Conservation (phyloP, 1,139 yeast genomes). For the Wickerhamomyces sp. region DNA sequence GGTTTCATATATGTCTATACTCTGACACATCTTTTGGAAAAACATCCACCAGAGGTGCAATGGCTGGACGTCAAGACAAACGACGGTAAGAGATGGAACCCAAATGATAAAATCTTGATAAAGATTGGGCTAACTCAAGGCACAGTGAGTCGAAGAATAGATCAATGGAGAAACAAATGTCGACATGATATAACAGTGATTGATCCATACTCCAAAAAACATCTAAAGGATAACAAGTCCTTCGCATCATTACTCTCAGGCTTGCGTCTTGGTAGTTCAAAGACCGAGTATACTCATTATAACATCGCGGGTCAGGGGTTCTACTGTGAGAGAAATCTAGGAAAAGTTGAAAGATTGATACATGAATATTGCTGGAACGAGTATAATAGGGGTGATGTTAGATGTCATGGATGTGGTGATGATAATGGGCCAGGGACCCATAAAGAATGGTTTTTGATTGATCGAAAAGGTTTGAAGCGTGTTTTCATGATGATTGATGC, state of each 20-base stretch:
- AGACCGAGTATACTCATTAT: conserved; percentile 2
- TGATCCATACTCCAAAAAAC: conserved; percentile 25
- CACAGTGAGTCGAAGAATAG: conserved; percentile 36
- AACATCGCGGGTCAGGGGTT: conserved; percentile 28
- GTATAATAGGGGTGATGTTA: conserved; percentile 42
- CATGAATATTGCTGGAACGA: conserved; percentile 33
- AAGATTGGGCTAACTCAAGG: conserved; percentile 56
- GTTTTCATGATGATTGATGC: conserved; percentile 40
- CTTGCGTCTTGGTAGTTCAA: conserved; percentile 1
- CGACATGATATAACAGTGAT: conserved; percentile 38
- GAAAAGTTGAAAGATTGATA: conserved; percentile 36
- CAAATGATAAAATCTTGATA: conserved; percentile 38
- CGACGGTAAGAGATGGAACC: conserved; percentile 30
- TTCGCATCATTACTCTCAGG: not conserved
- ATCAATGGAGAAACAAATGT: conserved; percentile 55
- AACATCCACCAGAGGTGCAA: conserved; percentile 23
- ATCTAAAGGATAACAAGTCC: not conserved
- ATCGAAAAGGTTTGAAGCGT: conserved; percentile 34
- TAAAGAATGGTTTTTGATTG: conserved; percentile 56
- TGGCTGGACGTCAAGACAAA: conserved; percentile 27
- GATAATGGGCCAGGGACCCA: conserved; percentile 34
- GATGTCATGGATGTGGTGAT: conserved; percentile 37
- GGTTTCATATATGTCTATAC: conserved; percentile 57
- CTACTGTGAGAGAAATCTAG: conserved; percentile 26
- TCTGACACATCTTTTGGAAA: conserved; percentile 33